A percentile compares a stretch with the other conserved stretches of the same genome.
phyloP scores from a whole-genome alignment of 1,284 basidiomycete genomes.

The Trichosporon sp. region DNA sequence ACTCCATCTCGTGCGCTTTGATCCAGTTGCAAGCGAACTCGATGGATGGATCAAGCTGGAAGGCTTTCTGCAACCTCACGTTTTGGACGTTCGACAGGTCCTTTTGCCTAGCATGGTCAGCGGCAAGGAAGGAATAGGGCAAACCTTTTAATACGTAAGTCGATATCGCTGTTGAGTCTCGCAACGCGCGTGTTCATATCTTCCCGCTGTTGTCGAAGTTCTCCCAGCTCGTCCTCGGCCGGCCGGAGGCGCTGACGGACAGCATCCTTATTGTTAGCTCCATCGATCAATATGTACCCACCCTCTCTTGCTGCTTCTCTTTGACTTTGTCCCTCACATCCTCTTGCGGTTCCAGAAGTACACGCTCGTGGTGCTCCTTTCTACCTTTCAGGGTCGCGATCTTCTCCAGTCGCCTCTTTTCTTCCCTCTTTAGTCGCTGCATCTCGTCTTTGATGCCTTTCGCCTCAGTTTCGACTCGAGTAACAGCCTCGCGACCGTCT shows the following conservation, averaged over 20 bases:
- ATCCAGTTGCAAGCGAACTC: conserved; percentile 74
- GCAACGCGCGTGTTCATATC: neutral
- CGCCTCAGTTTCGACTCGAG: neutral
- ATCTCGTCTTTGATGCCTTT: conserved; percentile 5
- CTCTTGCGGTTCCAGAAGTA: neutral
- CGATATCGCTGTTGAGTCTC: conserved; percentile 4
- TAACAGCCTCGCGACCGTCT: neutral
- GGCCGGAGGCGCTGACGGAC: neutral
- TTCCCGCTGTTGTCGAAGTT: neutral
- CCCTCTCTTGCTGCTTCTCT: conserved; percentile 21
- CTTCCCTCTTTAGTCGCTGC: neutral
- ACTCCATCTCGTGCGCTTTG: conserved; percentile 66
- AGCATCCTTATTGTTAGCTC: neutral
- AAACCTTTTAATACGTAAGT: conserved; percentile 11
- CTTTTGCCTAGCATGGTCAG: conserved; percentile 59
- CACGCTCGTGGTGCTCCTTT: neutral
- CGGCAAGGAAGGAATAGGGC: too few species aligned
- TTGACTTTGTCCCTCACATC: conserved; percentile 23
- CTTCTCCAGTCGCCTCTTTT: neutral
- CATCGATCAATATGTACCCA: neutral
- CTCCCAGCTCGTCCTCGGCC: neutral
- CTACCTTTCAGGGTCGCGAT: neutral
- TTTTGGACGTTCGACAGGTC: conserved; percentile 66
- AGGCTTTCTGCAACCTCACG: conserved; percentile 52
- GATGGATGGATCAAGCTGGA: conserved; percentile 64